phyloP scores from a whole-genome alignment of 2,329 filamentous ascomycete species.

The Penicillium brasilianum region DNA sequence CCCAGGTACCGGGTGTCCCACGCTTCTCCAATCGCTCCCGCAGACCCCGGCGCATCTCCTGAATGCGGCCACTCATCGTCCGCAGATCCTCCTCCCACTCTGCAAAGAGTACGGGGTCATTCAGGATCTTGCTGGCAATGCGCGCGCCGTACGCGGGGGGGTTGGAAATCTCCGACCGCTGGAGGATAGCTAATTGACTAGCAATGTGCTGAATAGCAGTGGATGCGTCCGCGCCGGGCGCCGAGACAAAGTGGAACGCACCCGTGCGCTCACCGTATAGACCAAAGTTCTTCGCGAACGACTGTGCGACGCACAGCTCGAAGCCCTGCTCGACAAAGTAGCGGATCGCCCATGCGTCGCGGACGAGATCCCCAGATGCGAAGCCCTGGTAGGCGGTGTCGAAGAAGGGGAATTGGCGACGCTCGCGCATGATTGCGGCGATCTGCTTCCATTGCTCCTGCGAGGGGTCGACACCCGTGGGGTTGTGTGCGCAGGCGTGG shows the following conservation, averaged over 20 bases:
- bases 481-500: conserved; percentile 97
- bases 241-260: conserved; percentile 91
- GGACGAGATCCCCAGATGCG: conserved; percentile 83
- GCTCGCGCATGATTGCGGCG: conserved; percentile 73
- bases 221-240: conserved; percentile 69
- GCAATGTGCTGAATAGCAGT: conserved; percentile 69
- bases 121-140: conserved; percentile 83
- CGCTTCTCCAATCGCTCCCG: conserved; percentile 81
- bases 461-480: conserved; percentile 94
- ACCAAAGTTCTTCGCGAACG: conserved; percentile 72
- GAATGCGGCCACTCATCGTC: conserved; percentile 96
- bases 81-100: conserved; percentile 92
- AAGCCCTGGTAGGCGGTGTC: conserved; percentile 98
- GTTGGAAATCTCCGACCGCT: conserved; percentile 97
- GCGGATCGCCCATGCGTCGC: conserved; percentile 89
- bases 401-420: conserved; percentile 95
- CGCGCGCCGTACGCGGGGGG: conserved; percentile 92
- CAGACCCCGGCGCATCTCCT: conserved; percentile 81
- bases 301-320: conserved; percentile 63
- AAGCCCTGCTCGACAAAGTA: conserved; percentile 96
- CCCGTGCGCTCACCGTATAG: conserved; percentile 96
- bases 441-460: conserved; percentile 93
- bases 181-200: conserved; percentile 89
- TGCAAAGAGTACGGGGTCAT: conserved; percentile 77
- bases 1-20: conserved; percentile 88